Evolutionary conservation across 495 filamentous ascomycete species (phyloP).

Genomic region (Thozetella sp.): DNA sequence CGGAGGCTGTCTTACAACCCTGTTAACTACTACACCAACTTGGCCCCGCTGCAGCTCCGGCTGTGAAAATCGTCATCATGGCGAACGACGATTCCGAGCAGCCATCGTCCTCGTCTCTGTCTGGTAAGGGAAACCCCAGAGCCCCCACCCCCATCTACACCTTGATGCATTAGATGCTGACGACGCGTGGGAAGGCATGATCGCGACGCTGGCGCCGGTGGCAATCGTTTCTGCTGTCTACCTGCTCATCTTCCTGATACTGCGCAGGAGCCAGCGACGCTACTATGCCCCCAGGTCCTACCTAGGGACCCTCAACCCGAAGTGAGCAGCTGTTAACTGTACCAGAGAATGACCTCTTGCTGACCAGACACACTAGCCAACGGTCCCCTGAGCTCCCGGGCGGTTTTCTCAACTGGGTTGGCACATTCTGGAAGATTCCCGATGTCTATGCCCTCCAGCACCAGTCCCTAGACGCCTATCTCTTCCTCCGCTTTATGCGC

Average conservation of each 20-base stretch:
- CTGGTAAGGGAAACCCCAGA: slow-evolving; percentile 17
- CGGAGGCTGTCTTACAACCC: too few relatives aligned
- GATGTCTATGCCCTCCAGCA: slow-evolving; percentile 86
- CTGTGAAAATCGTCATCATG: background rate
- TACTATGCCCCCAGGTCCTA: slow-evolving; percentile 91
- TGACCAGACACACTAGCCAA: slow-evolving; percentile 47
- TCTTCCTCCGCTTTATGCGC: slow-evolving; percentile 84
- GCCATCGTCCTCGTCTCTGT: slow-evolving; percentile 17
- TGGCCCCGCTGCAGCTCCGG: too few relatives aligned
- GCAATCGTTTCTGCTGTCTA: slow-evolving; percentile 65
- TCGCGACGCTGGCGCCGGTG: slow-evolving; percentile 74
- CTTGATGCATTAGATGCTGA: background rate
- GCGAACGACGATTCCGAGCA: background rate
- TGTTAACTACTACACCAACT: too few relatives aligned
- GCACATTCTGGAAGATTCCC: slow-evolving; percentile 73
- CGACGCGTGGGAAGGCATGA: slow-evolving; percentile 37
- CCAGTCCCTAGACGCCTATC: slow-evolving; percentile 86
- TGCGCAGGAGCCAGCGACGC: slow-evolving; percentile 71
- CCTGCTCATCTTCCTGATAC: slow-evolving; percentile 70
- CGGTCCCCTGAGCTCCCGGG: slow-evolving; percentile 68
- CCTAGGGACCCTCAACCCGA: slow-evolving; percentile 69
- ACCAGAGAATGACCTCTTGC: background rate
- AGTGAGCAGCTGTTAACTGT: slow-evolving; percentile 38
- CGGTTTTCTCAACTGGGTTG: slow-evolving; percentile 76
- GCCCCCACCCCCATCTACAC: background rate